Conservation (phyloP, 495 filamentous ascomycete species). For the Penicillium turbatum region DNA sequence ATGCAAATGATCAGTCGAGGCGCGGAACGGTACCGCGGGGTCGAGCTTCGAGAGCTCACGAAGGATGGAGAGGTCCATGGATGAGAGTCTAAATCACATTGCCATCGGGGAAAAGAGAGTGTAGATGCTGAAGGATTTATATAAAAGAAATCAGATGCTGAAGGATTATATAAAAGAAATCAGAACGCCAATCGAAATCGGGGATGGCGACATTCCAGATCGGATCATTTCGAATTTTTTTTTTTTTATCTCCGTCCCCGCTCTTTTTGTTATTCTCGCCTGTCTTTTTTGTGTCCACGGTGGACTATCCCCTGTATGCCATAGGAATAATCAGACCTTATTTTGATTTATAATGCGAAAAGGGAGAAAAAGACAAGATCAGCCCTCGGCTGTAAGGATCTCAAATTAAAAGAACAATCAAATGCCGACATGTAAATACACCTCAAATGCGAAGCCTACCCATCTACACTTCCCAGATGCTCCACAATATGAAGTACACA, state of each 20-base stretch:
- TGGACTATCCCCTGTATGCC: no score
- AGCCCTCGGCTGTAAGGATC: neutral
- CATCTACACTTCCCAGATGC: slow-evolving; percentile 29
- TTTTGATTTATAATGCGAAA: no score
- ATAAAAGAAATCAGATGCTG: neutral
- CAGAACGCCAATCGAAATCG: neutral
- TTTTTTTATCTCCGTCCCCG: slow-evolving; percentile 1
- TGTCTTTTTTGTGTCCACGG: neutral
- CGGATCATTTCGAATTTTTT: neutral
- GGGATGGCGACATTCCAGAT: slow-evolving; percentile 18
- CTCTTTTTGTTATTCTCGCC: neutral
- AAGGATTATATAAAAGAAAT: neutral
- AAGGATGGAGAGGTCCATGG: slow-evolving; percentile 47
- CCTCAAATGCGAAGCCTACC: slow-evolving; percentile 8
- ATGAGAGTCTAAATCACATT: slow-evolving; percentile 15
- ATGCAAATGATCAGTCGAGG: slow-evolving; percentile 65
- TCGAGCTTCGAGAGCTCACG: slow-evolving; percentile 54
- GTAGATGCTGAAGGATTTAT: no score
- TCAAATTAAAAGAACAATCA: slow-evolving; percentile 4
- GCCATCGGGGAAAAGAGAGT: neutral
- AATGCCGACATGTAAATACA: neutral
- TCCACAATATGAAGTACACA: slow-evolving; percentile 19
- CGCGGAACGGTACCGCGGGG: slow-evolving; percentile 69
- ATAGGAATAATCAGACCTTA: neutral
- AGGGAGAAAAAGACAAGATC: neutral